Percentiles rank a stretch among this genome's conserved stretches.
Conservation (phyloP, 192 early-diverging fungal genomes). For the Backusella westeae region DNA sequence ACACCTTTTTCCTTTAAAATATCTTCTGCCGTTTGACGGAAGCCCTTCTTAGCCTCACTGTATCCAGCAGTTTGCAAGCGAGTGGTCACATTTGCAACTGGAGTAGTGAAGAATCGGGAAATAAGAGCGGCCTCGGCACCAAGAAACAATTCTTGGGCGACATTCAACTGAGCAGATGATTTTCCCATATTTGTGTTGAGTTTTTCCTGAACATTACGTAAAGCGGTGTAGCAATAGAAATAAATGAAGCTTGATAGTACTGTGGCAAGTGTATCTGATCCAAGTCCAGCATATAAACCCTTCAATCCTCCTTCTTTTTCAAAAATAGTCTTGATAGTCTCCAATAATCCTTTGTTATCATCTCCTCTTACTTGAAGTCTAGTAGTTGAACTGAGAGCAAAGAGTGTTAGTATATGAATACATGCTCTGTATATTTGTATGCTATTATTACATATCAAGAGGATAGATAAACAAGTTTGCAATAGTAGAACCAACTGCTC, state of each 20-base stretch:
- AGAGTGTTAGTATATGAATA: background rate
- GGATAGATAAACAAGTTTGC: conserved; percentile 50
- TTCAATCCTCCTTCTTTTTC: conserved; percentile 40
- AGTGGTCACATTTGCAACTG: conserved; percentile 48
- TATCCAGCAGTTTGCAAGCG: conserved; percentile 39
- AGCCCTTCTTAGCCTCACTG: conserved; percentile 25
- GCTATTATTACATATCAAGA: conserved; percentile 40
- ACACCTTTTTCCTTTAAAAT: conserved; percentile 44
- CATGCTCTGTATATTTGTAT: background rate
- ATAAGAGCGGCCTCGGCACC: conserved; percentile 51
- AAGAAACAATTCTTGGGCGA: conserved; percentile 47
- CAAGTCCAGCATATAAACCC: conserved; percentile 45
- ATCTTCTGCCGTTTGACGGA: conserved; percentile 30
- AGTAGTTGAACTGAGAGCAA: conserved; percentile 22
- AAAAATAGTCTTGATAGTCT: conserved; percentile 21
- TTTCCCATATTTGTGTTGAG: conserved; percentile 28
- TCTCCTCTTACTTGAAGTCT: conserved; percentile 26
- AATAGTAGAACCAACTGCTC: conserved; percentile 44
- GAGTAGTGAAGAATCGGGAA: conserved; percentile 47
- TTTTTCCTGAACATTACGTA: conserved; percentile 44
- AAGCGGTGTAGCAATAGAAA: conserved; percentile 48
- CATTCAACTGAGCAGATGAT: conserved; percentile 34
- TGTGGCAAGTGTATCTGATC: conserved; percentile 47
- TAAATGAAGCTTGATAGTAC: conserved; percentile 51
- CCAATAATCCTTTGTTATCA: conserved; percentile 3